phyloP scores from a whole-genome alignment of 768 basidiomycete genomes.

The Tylopilus subfusipes region DNA sequence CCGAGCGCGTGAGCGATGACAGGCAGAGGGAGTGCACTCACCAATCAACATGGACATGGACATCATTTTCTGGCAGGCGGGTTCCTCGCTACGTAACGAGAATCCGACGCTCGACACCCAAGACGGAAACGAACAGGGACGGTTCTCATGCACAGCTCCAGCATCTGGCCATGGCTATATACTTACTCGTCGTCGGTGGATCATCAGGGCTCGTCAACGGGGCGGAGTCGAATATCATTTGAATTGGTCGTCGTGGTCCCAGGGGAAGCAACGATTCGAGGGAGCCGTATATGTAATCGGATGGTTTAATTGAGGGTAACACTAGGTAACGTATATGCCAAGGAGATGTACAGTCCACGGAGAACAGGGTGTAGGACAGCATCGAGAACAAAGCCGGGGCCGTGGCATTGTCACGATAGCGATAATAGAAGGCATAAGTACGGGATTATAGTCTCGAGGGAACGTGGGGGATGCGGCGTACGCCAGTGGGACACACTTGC shows the following conservation, averaged over 20 bases:
- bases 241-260: conserved; percentile 7
- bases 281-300: conserved; percentile 7
- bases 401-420: conserved; percentile 24
- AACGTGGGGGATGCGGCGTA: conserved; percentile 23
- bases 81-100: conserved; percentile 9
- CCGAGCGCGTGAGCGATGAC: conserved; percentile 9
- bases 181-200: not conserved
- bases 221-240: no score
- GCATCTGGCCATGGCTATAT: not conserved
- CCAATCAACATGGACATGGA: no score
- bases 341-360: conserved; percentile 24
- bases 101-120: not conserved
- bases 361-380: conserved; percentile 17
- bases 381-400: conserved; percentile 24
- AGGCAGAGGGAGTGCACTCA: no score
- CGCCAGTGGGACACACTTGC: conserved; percentile 22
- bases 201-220: not conserved
- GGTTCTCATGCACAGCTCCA: not conserved
- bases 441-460: conserved; percentile 29
- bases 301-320: conserved; percentile 10
- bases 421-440: conserved; percentile 32
- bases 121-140: not conserved
- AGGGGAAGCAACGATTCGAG: conserved; percentile 2
- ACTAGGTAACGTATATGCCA: conserved; percentile 21
- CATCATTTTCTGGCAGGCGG: conserved; percentile 7